Conservation (phyloP, 805 yeast species). For the Hanseniaspora valbyensis region DNA sequence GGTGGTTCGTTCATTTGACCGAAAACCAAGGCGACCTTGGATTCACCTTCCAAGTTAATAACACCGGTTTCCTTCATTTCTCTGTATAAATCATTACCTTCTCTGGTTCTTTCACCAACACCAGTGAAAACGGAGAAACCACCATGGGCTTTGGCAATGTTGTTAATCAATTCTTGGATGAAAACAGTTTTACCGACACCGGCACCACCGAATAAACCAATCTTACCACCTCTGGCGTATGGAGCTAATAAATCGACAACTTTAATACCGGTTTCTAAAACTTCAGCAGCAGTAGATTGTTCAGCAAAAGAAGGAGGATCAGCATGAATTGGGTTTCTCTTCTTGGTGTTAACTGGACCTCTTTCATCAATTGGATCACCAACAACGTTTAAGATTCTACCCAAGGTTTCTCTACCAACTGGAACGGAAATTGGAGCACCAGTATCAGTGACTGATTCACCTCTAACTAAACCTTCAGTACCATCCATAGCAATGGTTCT, state of each 20-base stretch:
- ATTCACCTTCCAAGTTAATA: slow-evolving; percentile 98
- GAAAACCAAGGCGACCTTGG: slow-evolving; percentile 97
- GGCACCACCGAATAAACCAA: slow-evolving; percentile 99
- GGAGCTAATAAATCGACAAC: slow-evolving; percentile 99
- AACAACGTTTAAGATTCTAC: slow-evolving; percentile 94
- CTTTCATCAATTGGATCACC: slow-evolving; percentile 99
- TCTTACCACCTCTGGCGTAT: slow-evolving; percentile 99
- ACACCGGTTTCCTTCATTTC: slow-evolving; percentile 99
- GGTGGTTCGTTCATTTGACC: slow-evolving; percentile 99
- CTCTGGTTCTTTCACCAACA: slow-evolving; percentile 99
- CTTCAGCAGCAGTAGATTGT: slow-evolving; percentile 96
- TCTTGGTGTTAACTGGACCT: slow-evolving; percentile 90
- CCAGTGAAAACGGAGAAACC: slow-evolving; percentile 99
- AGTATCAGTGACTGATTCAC: slow-evolving; percentile 80
- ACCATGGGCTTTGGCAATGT: slow-evolving; percentile 99
- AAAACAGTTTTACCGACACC: slow-evolving; percentile 99
- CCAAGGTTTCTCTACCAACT: slow-evolving; percentile 97
- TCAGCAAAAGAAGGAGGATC: slow-evolving; percentile 94
- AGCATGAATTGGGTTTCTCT: slow-evolving; percentile 96
- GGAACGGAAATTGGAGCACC: slow-evolving; percentile 99
- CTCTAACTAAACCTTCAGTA: slow-evolving; percentile 99
- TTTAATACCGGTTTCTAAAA: slow-evolving; percentile 98
- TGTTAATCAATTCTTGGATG: slow-evolving; percentile 98
- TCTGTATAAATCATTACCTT: slow-evolving; percentile 99
- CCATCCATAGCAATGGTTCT: slow-evolving; percentile 99